Evolutionary conservation across 2,329 filamentous ascomycete species (phyloP).

Genomic region (Coniochaeta hoffmannii): DNA sequence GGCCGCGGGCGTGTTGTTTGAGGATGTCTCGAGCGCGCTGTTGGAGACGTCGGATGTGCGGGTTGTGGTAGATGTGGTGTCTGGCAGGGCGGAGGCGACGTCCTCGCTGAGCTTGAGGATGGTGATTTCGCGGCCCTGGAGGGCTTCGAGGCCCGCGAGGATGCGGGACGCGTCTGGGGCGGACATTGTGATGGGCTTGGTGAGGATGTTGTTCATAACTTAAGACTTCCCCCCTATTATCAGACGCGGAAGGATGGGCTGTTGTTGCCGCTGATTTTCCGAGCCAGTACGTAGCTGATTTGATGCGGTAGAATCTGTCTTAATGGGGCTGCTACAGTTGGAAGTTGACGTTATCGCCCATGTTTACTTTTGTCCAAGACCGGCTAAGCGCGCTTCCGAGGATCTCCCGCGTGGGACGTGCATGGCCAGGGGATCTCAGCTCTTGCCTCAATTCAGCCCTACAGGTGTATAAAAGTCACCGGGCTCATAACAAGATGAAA

Average conservation of each 20-base stretch:
- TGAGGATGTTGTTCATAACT: no score
- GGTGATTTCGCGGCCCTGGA: slow-evolving; percentile 54
- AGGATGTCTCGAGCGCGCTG: slow-evolving; percentile 55
- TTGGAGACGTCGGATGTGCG: slow-evolving; percentile 68
- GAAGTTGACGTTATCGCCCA: background rate
- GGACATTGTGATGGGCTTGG: no score
- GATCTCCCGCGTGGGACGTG: no score
- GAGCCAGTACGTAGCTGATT: no score
- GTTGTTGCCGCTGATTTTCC: no score
- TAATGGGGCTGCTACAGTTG: background rate
- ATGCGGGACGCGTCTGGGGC: slow-evolving; percentile 29
- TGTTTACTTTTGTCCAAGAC: background rate
- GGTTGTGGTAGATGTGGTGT: slow-evolving; percentile 26
- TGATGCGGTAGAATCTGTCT: no score
- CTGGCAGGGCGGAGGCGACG: slow-evolving; percentile 47
- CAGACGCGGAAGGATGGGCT: no score
- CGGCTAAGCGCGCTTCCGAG: background rate
- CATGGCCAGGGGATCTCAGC: no score
- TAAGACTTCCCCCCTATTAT: no score
- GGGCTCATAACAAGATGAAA: no score
- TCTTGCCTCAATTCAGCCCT: no score
- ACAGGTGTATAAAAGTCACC: no score
- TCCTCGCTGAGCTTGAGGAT: slow-evolving; percentile 73
- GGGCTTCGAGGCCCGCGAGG: slow-evolving; percentile 41
- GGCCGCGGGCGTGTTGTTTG: slow-evolving; percentile 66